phyloP scores from a whole-genome alignment of 805 yeast genomes.

The Metschnikowia anglica region DNA sequence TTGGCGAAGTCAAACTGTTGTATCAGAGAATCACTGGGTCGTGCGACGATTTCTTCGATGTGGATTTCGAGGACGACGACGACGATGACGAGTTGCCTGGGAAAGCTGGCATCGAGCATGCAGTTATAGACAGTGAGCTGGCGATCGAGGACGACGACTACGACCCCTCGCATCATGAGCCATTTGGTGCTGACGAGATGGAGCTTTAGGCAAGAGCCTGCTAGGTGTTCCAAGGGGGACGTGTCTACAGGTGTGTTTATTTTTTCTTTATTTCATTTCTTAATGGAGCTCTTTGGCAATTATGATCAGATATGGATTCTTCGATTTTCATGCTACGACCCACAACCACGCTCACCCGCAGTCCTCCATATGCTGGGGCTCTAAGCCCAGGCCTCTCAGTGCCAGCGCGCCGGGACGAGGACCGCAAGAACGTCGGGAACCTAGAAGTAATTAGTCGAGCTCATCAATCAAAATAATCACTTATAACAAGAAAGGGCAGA shows the following conservation, averaged over 20 bases:
- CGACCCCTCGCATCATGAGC: slow-evolving; percentile 36
- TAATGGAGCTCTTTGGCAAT: not conserved
- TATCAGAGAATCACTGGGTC: slow-evolving; percentile 84
- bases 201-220: slow-evolving; percentile 27
- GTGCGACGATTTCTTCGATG: slow-evolving; percentile 93
- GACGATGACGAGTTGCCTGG: slow-evolving; percentile 38
- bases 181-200: slow-evolving; percentile 46
- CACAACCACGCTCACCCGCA: too few species aligned
- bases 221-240: too few species aligned
- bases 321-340: not conserved
- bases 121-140: slow-evolving; percentile 5
- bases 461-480: too few species aligned
- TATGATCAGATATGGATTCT: too few species aligned
- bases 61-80: slow-evolving; percentile 94
- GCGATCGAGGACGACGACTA: slow-evolving; percentile 24
- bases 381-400: too few species aligned
- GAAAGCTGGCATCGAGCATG: not conserved
- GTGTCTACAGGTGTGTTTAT: not conserved
- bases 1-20: slow-evolving; percentile 73
- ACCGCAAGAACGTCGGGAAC: too few species aligned
- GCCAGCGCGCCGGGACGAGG: too few species aligned
- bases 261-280: slow-evolving; percentile 4
- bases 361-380: too few species aligned
- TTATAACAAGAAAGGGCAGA: too few species aligned
- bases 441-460: too few species aligned